Evolutionary conservation across 2,329 filamentous ascomycete species (phyloP).

Genomic region (Dactylonectria estremocensis): DNA sequence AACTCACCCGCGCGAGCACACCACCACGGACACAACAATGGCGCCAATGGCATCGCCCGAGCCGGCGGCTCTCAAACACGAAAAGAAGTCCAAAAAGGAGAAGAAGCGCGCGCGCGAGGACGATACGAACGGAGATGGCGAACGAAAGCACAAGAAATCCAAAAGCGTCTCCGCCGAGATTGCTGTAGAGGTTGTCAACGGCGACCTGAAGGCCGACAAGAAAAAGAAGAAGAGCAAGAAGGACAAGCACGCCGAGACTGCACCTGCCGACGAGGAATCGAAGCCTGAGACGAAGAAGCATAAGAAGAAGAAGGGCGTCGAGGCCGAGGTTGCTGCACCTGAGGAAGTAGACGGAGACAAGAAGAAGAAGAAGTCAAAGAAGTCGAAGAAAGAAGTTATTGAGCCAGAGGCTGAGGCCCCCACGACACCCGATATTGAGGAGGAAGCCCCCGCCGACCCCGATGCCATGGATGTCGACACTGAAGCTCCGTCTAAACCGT

Average conservation of each 20-base stretch:
- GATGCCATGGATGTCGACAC: slow-evolving; percentile 60
- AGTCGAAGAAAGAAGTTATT: slow-evolving; percentile 50
- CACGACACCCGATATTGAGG: slow-evolving; percentile 24
- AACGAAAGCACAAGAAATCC: slow-evolving; percentile 66
- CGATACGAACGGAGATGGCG: slow-evolving; percentile 55
- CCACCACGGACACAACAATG: slow-evolving; percentile 48
- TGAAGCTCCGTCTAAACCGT: slow-evolving; percentile 48
- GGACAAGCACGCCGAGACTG: slow-evolving; percentile 44
- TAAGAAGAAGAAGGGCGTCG: slow-evolving; percentile 52
- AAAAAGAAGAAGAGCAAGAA: slow-evolving; percentile 53
- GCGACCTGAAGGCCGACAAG: slow-evolving; percentile 53
- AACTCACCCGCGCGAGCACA: slow-evolving; percentile 24
- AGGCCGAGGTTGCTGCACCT: slow-evolving; percentile 33
- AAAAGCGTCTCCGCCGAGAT: slow-evolving; percentile 59
- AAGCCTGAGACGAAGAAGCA: slow-evolving; percentile 49
- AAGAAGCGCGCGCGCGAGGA: slow-evolving; percentile 65
- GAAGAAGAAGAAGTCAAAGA: slow-evolving; percentile 53
- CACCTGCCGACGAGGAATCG: slow-evolving; percentile 29
- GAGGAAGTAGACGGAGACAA: slow-evolving; percentile 41
- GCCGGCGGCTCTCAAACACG: slow-evolving; percentile 50
- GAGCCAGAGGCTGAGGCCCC: slow-evolving; percentile 40
- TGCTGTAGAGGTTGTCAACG: slow-evolving; percentile 43
- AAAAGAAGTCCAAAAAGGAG: slow-evolving; percentile 60
- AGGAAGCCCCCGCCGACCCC: slow-evolving; percentile 40
- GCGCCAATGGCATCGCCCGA: slow-evolving; percentile 53